A percentile compares a stretch with the other conserved stretches of the same genome.
These are phyloP conservation scores for Suillus clintonianus DNA, from an alignment of 768 basidiomycete species.

Conservation along the genomic window DNA sequence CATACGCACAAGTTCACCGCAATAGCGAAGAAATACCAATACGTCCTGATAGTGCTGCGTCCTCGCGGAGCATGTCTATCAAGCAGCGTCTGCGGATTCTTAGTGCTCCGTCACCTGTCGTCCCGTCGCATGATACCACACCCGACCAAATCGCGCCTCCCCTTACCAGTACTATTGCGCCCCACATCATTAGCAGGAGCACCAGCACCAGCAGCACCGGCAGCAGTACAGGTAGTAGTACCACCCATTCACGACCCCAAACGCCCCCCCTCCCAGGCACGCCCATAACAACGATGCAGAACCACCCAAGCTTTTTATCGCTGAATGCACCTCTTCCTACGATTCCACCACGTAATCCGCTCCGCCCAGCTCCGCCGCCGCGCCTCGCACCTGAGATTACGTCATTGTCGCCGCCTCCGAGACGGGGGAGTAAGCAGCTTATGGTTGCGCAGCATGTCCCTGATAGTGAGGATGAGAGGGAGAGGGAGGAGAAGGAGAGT, in stretches of 20 bases:
- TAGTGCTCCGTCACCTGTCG: conserved; percentile 42
- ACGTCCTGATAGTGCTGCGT: conserved; percentile 21
- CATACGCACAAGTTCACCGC: conserved; percentile 26
- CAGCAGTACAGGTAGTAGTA: conserved; percentile 10
- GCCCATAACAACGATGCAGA: conserved; percentile 52
- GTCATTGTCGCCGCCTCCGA: conserved; percentile 67
- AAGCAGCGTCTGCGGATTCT: conserved; percentile 68
- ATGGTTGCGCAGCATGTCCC: conserved; percentile 5
- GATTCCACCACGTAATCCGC: conserved; percentile 20
- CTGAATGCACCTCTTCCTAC: conserved; percentile 40
- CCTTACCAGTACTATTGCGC: background rate
- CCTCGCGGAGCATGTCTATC: conserved; percentile 42
- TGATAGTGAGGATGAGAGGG: background rate
- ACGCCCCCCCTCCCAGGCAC: conserved; percentile 15
- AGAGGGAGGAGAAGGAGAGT: background rate
- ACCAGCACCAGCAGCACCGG: conserved; percentile 16
- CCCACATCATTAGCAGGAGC: background rate
- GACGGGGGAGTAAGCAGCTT: conserved; percentile 56
- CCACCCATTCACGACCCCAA: conserved; percentile 30
- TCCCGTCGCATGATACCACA: conserved; percentile 5
- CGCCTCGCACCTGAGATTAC: conserved; percentile 40
- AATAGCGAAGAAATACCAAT: conserved; percentile 35
- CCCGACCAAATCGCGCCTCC: conserved; percentile 9
- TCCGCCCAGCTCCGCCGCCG: conserved; percentile 28
- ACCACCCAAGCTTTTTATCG: conserved; percentile 65